These are phyloP conservation scores for Haplosporangium sp. DNA, from an alignment of 371 early-diverging fungal species.

Conservation along the genomic window DNA sequence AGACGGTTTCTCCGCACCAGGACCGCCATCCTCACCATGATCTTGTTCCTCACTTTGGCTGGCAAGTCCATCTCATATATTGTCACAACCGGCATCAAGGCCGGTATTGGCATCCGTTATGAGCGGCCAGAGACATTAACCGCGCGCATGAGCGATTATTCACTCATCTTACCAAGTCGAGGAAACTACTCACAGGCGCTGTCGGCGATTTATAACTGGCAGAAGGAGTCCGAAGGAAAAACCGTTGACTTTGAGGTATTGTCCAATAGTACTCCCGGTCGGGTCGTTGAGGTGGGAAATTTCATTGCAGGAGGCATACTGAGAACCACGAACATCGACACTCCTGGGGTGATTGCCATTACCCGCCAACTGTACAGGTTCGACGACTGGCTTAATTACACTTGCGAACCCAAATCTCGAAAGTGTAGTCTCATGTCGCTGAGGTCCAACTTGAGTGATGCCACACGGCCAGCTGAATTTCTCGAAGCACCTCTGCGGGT, in stretches of 20 bases:
- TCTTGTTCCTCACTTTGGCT: slow-evolving; percentile 7
- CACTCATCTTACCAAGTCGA: slow-evolving; percentile 2
- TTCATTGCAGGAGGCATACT: slow-evolving; percentile 4
- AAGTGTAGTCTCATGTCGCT: slow-evolving; percentile 5
- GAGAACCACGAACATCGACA: background rate
- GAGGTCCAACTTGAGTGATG: background rate
- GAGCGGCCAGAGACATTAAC: background rate
- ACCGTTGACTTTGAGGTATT: slow-evolving; percentile 7
- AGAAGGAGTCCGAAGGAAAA: background rate
- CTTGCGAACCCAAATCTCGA: slow-evolving; percentile 9
- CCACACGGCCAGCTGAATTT: background rate
- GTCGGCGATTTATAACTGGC: background rate
- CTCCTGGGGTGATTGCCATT: slow-evolving; percentile 4
- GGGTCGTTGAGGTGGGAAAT: background rate
- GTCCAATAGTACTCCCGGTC: background rate
- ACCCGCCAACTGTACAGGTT: slow-evolving; percentile 16
- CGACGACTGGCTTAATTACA: background rate
- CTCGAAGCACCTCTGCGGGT: slow-evolving; percentile 6
- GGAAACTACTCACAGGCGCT: slow-evolving; percentile 1
- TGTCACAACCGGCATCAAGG: slow-evolving; percentile 20
- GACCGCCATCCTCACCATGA: background rate
- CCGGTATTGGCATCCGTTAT: background rate
- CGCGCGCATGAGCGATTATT: background rate
- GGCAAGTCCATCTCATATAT: slow-evolving; percentile 8
- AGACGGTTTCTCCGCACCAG: background rate